Percentiles rank a stretch among this genome's conserved stretches.
Conservation (phyloP, 2,329 filamentous ascomycete species). For the Trichoderma koningii region DNA sequence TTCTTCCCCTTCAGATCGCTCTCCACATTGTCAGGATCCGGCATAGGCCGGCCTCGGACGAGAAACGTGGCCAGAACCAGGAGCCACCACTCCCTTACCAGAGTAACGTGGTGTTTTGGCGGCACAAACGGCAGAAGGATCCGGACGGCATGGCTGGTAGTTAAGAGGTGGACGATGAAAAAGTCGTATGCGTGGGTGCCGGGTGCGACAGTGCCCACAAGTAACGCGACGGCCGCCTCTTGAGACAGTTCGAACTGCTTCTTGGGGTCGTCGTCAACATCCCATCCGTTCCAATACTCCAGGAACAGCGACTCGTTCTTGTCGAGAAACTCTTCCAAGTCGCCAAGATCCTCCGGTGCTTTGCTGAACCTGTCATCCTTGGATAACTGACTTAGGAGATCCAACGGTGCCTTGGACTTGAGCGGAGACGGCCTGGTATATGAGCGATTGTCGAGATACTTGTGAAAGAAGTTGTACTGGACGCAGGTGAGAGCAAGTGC, state of each 20-base stretch:
- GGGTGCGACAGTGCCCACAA: conserved; percentile 61
- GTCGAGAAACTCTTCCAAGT: conserved; percentile 68
- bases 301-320: conserved; percentile 70
- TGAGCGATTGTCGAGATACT: conserved; percentile 69
- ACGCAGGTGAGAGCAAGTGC: conserved; percentile 69
- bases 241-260: conserved; percentile 74
- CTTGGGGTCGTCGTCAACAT: conserved; percentile 64
- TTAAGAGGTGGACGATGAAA: conserved; percentile 79
- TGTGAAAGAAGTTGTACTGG: conserved; percentile 62
- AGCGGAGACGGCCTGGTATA: conserved; percentile 68
- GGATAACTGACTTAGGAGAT: conserved; percentile 70
- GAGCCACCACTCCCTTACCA: conserved; percentile 90
- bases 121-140: conserved; percentile 79
- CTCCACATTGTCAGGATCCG: conserved; percentile 66
- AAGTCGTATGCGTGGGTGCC: conserved; percentile 74
- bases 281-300: conserved; percentile 92
- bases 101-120: conserved; percentile 66
- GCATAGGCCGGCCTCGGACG: conserved; percentile 68
- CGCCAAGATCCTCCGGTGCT: conserved; percentile 61
- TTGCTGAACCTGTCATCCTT: conserved; percentile 70
- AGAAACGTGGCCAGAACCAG: conserved; percentile 78
- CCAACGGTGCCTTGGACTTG: conserved; percentile 62
- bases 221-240: conserved; percentile 60
- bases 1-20: conserved; percentile 61
- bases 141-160: conserved; percentile 84